A percentile compares a stretch with the other conserved stretches of the same genome.
Evolutionary conservation across 192 early-diverging fungal species (phyloP).

Genomic region (Gaertneriomyces semiglobifer): DNA sequence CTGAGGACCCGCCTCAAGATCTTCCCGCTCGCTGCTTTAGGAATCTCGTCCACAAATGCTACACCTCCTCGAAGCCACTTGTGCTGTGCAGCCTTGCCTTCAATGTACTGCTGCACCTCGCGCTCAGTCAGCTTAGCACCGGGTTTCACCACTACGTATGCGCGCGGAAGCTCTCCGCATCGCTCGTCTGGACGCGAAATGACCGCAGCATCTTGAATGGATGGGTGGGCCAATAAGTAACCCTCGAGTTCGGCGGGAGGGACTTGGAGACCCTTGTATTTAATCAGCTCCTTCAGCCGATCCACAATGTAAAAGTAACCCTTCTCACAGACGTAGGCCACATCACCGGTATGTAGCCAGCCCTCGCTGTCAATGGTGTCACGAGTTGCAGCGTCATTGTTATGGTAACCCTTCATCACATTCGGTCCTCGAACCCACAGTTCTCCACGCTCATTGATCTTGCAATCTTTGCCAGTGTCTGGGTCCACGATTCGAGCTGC

Average conservation of each 20-base stretch:
- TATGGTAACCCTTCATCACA: constrained; percentile 83
- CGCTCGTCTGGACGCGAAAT: constrained; percentile 33
- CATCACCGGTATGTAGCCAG: constrained; percentile 50
- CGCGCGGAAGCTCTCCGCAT: constrained; percentile 69
- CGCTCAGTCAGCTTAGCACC: constrained; percentile 33
- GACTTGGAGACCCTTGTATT: constrained; percentile 86
- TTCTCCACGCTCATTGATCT: constrained; percentile 64
- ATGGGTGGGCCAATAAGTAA: constrained; percentile 64
- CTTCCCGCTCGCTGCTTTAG: constrained; percentile 78
- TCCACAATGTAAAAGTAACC: constrained; percentile 69
- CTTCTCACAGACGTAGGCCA: constrained; percentile 63
- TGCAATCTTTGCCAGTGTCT: constrained; percentile 63
- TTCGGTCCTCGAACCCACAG: constrained; percentile 85
- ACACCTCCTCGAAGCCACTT: constrained; percentile 81
- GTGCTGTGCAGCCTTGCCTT: constrained; percentile 61
- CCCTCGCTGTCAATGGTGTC: constrained; percentile 47
- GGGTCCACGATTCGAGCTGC: constrained; percentile 71
- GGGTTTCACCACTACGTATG: constrained; percentile 67
- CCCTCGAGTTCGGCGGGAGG: constrained; percentile 86
- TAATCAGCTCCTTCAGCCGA: constrained; percentile 88
- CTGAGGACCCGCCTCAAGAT: constrained; percentile 75
- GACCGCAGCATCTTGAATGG: constrained; percentile 56
- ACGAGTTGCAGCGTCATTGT: constrained; percentile 70
- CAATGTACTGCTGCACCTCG: constrained; percentile 57
- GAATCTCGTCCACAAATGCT: constrained; percentile 64